phyloP scores from a whole-genome alignment of 2,329 filamentous ascomycete genomes.

The Malbranchea zuffiana region DNA sequence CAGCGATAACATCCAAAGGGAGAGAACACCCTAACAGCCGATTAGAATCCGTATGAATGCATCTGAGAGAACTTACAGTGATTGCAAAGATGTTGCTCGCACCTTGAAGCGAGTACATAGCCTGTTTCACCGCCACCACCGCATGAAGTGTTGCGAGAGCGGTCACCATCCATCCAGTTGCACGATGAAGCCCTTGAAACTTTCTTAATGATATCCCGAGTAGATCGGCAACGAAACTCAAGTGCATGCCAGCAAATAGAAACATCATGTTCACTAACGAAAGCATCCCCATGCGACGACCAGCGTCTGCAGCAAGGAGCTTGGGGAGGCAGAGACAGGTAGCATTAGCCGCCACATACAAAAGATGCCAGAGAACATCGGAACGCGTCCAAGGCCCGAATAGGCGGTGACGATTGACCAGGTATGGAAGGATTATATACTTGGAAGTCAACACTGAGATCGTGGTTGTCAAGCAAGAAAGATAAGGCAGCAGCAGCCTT shows the following conservation, averaged over 20 bases:
- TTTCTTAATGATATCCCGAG: constrained; percentile 7
- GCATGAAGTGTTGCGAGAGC: constrained; percentile 1
- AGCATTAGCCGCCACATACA: constrained; percentile 5
- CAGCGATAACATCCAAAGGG: not conserved
- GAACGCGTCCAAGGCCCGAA: constrained; percentile 6
- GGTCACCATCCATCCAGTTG: constrained; percentile 4
- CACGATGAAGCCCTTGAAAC: constrained; percentile 6
- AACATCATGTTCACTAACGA: constrained; percentile 8
- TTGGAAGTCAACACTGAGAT: not conserved
- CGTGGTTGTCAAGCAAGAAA: not conserved
- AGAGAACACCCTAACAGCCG: not conserved
- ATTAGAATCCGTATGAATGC: not conserved
- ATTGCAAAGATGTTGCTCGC: constrained; percentile 6
- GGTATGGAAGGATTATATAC: not conserved
- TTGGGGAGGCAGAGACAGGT: constrained; percentile 4
- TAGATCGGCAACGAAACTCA: constrained; percentile 10
- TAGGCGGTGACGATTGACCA: constrained; percentile 1
- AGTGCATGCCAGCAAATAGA: constrained; percentile 2
- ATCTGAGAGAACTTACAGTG: constrained; percentile 2
- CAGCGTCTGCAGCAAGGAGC: constrained; percentile 2
- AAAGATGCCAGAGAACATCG: constrained; percentile 5
- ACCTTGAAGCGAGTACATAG: not conserved
- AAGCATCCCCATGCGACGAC: constrained; percentile 3
- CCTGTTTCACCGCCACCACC: not conserved
- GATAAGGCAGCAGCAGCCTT: not conserved